phyloP scores from a whole-genome alignment of 805 yeast genomes.

The Candida quercuum region DNA sequence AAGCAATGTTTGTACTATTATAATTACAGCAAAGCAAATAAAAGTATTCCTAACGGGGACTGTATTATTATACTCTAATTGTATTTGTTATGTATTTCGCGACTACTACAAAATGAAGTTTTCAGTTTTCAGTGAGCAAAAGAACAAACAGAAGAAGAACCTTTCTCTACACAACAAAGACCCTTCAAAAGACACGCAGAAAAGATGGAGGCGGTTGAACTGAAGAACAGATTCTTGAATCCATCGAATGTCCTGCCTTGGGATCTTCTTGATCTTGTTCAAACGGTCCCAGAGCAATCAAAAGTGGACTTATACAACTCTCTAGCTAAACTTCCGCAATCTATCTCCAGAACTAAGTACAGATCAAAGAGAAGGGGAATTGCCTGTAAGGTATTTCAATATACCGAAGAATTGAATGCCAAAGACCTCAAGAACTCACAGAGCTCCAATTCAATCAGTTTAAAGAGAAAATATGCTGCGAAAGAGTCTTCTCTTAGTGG shows the following conservation, averaged over 20 bases:
- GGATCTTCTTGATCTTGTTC: conserved; percentile 67
- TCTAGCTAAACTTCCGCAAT: conserved; percentile 53
- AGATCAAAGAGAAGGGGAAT: conserved; percentile 73
- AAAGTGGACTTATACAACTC: conserved; percentile 19
- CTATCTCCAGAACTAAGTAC: conserved; percentile 57
- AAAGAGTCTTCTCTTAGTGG: conserved; percentile 64
- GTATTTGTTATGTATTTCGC: no score
- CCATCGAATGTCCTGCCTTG: conserved; percentile 63
- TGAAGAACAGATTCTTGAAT: conserved; percentile 42
- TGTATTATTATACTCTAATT: no score
- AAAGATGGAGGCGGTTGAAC: conserved; percentile 10
- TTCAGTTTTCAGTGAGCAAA: no score
- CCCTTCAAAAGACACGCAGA: not conserved
- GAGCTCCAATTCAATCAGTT: conserved; percentile 66
- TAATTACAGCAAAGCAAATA: no score
- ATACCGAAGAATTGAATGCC: conserved; percentile 56
- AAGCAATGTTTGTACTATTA: no score
- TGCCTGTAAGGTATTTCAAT: conserved; percentile 58
- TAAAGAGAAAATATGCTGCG: conserved; percentile 62
- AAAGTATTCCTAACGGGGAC: no score
- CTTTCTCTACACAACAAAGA: no score
- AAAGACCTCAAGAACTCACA: conserved; percentile 40
- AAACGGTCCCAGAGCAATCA: conserved; percentile 41
- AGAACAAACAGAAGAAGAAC: not conserved
- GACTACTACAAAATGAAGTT: no score